Evolutionary conservation across 345 rosid species (phyloP).

Genomic region (Eucalyptus cladocalyx): DNA sequence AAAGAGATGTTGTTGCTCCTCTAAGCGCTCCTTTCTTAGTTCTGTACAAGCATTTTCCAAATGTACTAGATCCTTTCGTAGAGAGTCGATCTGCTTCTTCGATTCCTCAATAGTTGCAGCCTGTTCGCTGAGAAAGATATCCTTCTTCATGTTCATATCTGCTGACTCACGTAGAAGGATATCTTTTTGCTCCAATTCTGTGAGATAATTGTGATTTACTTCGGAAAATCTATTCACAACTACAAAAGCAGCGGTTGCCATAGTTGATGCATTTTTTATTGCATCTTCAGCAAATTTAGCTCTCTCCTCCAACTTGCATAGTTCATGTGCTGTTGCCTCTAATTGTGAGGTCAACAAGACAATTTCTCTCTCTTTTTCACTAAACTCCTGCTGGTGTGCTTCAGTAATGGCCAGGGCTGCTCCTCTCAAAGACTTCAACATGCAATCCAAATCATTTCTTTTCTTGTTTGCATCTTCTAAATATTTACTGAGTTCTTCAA

Average conservation of each 20-base stretch:
- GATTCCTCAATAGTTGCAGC: constrained; percentile 17
- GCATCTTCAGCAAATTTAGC: constrained; percentile 38
- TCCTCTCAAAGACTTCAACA: constrained; percentile 78
- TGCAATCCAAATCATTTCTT: constrained; percentile 57
- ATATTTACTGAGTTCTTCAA: constrained; percentile 73
- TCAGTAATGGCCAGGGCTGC: constrained; percentile 78
- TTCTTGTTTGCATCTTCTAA: constrained; percentile 75
- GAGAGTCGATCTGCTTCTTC: constrained; percentile 23
- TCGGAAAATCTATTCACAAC: constrained; percentile 63
- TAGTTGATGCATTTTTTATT: constrained; percentile 34
- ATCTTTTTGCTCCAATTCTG: constrained; percentile 39
- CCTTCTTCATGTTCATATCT: constrained; percentile 25
- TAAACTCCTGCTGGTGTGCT: constrained; percentile 76
- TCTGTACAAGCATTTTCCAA: constrained; percentile 28
- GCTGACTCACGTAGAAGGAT: constrained; percentile 24
- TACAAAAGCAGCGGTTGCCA: constrained; percentile 76
- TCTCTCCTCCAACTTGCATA: constrained; percentile 41
- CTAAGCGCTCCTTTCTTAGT: constrained; percentile 29
- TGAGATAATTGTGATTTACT: constrained; percentile 15
- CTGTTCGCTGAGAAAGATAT: constrained; percentile 22
- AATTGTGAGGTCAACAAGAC: constrained; percentile 42
- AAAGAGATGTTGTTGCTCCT: constrained; percentile 34
- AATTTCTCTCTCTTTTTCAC: constrained; percentile 60
- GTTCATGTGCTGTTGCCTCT: constrained; percentile 23
- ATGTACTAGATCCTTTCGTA: constrained; percentile 30